A percentile compares a stretch with the other conserved stretches of the same genome.
Evolutionary conservation across 108 stramenopile genomes (phyloP).

Genomic region (Chaetoceros tenuissimus): DNA sequence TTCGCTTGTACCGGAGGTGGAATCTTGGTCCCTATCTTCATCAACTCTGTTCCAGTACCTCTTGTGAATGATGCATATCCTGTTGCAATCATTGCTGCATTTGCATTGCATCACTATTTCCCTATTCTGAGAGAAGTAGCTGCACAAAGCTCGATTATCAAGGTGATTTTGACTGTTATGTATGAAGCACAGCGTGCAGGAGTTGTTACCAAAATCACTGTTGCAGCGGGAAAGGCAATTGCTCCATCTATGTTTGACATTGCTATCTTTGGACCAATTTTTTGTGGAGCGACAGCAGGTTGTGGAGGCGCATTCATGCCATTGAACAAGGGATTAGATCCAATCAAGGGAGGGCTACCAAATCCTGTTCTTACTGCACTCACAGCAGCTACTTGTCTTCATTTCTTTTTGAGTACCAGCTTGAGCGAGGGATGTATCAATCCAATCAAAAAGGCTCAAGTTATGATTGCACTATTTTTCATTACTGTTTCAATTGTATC

Average conservation of each 20-base stretch:
- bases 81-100: constrained; percentile 60
- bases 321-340: constrained; percentile 79
- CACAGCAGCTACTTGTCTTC: constrained; percentile 60
- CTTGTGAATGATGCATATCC: constrained; percentile 76
- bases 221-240: constrained; percentile 61
- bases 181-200: constrained; percentile 66
- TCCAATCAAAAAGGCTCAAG: constrained; percentile 55
- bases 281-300: constrained; percentile 82
- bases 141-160: constrained; percentile 35
- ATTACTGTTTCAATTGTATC: constrained; percentile 15
- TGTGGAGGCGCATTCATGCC: constrained; percentile 87
- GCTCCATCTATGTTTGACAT: constrained; percentile 60
- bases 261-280: constrained; percentile 82
- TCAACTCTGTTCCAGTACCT: constrained; percentile 74
- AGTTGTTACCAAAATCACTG: constrained; percentile 59
- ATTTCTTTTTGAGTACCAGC: constrained; percentile 56
- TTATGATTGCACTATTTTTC: constrained; percentile 65
- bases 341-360: constrained; percentile 60
- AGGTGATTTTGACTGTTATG: constrained; percentile 39
- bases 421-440: constrained; percentile 55
- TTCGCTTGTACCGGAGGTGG: constrained; percentile 81
- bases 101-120: constrained; percentile 58
- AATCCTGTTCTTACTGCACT: constrained; percentile 73
- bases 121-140: constrained; percentile 73
- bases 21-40: constrained; percentile 77